These are phyloP conservation scores for Mallotus nudiflorus DNA, from an alignment of 345 rosid genomes.

Conservation along the genomic window DNA sequence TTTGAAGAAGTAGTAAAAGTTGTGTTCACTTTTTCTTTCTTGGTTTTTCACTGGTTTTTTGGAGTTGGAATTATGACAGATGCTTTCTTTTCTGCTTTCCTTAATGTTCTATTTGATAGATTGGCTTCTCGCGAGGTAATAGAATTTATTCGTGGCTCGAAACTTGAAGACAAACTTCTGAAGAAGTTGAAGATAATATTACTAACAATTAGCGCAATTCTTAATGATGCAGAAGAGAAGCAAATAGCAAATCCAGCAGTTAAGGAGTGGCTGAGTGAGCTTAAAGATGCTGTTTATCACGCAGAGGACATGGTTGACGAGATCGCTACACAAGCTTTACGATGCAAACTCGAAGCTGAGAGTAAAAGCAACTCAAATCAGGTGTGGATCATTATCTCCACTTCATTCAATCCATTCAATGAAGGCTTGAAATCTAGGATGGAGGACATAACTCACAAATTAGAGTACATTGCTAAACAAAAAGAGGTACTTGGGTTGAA, in stretches of 20 bases:
- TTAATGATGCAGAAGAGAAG: conserved; percentile 12
- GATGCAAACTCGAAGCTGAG: background rate
- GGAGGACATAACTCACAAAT: background rate
- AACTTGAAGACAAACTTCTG: background rate
- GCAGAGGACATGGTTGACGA: conserved; percentile 14
- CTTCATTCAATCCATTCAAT: background rate
- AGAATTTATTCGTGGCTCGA: background rate
- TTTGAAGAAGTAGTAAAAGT: no score
- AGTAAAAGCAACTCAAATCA: background rate
- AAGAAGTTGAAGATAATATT: background rate
- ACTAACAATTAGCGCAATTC: background rate
- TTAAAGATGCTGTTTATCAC: conserved; percentile 10
- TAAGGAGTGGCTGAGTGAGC: conserved; percentile 8
- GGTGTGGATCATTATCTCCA: background rate
- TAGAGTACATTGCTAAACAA: background rate
- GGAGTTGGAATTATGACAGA: no score
- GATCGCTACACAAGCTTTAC: background rate
- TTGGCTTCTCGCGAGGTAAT: conserved; percentile 12
- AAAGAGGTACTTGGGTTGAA: background rate
- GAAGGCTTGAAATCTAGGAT: background rate
- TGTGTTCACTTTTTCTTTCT: no score
- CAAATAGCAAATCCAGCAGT: background rate
- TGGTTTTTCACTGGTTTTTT: no score
- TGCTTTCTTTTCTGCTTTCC: background rate
- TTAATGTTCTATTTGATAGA: background rate